phyloP scores from a whole-genome alignment of 257 asterid species.

The Solanum ossicruentum region DNA sequence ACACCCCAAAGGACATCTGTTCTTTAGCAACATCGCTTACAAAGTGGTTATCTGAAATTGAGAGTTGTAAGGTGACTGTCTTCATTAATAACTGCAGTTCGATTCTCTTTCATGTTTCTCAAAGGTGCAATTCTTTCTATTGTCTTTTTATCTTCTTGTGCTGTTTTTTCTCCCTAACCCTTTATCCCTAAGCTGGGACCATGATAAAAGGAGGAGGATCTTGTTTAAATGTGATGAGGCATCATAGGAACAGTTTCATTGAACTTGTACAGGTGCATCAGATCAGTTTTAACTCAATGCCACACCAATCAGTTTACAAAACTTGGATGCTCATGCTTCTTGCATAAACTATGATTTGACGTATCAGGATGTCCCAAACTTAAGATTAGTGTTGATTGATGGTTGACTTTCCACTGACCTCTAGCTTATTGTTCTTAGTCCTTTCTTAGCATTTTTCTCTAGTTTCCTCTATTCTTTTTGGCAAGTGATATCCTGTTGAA shows the following conservation, averaged over 20 bases:
- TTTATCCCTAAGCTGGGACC: not conserved
- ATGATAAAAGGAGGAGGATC: not conserved
- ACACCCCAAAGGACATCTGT: slow-evolving; percentile 65
- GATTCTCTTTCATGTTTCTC: not conserved
- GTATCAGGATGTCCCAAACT: not conserved
- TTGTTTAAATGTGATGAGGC: not conserved
- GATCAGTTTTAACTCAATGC: not conserved
- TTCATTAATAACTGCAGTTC: not conserved
- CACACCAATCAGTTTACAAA: not conserved
- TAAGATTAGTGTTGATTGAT: not conserved
- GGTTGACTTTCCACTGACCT: not conserved
- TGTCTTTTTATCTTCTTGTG: not conserved
- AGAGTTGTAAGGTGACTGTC: slow-evolving; percentile 68
- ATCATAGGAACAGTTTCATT: not conserved
- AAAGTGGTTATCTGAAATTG: slow-evolving; percentile 82
- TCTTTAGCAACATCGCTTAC: slow-evolving; percentile 57
- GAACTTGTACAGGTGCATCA: not conserved
- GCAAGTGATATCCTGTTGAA: not conserved
- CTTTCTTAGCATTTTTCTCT: not conserved
- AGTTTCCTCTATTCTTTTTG: not conserved
- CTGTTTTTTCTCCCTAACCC: not conserved
- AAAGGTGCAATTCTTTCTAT: not conserved
- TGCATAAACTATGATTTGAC: not conserved
- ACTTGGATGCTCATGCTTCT: not conserved
- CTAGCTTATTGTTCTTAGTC: not conserved